Conservation (phyloP, 2,329 filamentous ascomycete genomes). For the Akanthomyces lecanii region DNA sequence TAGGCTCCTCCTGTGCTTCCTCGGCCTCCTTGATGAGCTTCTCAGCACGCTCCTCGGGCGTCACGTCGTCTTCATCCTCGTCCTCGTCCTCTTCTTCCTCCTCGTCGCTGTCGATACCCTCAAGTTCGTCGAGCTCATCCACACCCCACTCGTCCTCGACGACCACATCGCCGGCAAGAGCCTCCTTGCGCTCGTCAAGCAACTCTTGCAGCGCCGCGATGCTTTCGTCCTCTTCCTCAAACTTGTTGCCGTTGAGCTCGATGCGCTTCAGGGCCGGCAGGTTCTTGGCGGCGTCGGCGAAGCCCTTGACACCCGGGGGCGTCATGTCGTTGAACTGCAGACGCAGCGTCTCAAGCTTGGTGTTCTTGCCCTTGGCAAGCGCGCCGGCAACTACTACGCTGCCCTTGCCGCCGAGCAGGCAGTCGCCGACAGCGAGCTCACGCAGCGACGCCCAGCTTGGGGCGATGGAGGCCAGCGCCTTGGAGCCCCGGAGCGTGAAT, state of each 20-base stretch:
- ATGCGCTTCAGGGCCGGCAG: constrained; percentile 78
- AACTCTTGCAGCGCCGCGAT: constrained; percentile 66
- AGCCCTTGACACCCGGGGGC: constrained; percentile 63
- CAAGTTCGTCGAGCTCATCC: constrained; percentile 81
- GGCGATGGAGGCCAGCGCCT: constrained; percentile 71
- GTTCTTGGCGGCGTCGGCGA: constrained; percentile 64
- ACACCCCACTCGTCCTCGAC: constrained; percentile 80
- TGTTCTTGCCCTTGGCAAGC: constrained; percentile 70
- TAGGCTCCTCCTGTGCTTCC: constrained; percentile 68
- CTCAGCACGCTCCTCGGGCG: constrained; percentile 62
- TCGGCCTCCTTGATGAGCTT: constrained; percentile 66
- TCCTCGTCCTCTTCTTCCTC: constrained; percentile 63
- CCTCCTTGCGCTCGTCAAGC: constrained; percentile 74
- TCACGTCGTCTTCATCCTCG: constrained; percentile 62
- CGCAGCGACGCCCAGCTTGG: constrained; percentile 68
- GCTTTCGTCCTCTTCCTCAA: constrained; percentile 75
- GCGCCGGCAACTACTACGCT: constrained; percentile 68
- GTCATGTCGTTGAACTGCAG: constrained; percentile 96
- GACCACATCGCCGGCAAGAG: constrained; percentile 59
- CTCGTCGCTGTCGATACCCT: constrained; percentile 68
- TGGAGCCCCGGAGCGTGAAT: constrained; percentile 77
- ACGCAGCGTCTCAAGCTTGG: constrained; percentile 73
- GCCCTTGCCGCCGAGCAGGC: constrained; percentile 74
- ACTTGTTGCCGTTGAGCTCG: constrained; percentile 95
- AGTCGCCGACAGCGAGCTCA: constrained; percentile 88